These are phyloP conservation scores for Globisporangium acanthophoron DNA, from an alignment of 352 stramenopile genomes.

Conservation along the genomic window DNA sequence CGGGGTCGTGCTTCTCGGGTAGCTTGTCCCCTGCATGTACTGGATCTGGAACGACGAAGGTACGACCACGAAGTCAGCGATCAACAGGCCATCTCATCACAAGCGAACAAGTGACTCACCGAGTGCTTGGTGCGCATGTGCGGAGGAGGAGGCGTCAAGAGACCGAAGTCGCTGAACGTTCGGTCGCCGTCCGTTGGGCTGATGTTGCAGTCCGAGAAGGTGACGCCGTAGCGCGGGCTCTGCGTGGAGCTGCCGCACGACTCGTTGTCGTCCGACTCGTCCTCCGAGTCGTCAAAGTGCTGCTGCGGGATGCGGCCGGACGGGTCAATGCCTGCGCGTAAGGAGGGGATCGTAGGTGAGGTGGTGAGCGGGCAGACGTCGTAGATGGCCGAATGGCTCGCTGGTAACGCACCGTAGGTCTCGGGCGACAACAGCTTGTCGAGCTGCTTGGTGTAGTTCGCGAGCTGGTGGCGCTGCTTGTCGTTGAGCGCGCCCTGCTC, in stretches of 20 bases:
- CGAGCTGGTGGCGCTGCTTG: slow-evolving; percentile 57
- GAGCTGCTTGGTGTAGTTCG: slow-evolving; percentile 59
- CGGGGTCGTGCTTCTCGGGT: slow-evolving; percentile 3
- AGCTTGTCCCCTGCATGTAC: slow-evolving; percentile 10
- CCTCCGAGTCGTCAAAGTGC: slow-evolving; percentile 43
- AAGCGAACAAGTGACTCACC: slow-evolving; percentile 16
- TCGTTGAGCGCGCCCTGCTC: slow-evolving; percentile 51
- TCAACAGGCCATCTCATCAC: neutral
- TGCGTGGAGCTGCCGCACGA: slow-evolving; percentile 26
- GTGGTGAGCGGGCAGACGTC: neutral
- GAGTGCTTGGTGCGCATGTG: slow-evolving; percentile 44
- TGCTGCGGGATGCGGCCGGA: slow-evolving; percentile 43
- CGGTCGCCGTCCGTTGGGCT: slow-evolving; percentile 39
- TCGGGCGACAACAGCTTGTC: slow-evolving; percentile 58
- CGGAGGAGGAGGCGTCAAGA: slow-evolving; percentile 20
- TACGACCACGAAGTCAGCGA: neutral
- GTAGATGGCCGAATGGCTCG: neutral
- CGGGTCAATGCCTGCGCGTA: slow-evolving; percentile 35
- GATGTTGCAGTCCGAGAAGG: slow-evolving; percentile 54
- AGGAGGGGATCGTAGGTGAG: neutral
- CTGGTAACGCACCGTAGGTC: slow-evolving; percentile 32
- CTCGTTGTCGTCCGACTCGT: slow-evolving; percentile 48
- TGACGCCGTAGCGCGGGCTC: slow-evolving; percentile 39
- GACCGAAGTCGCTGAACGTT: slow-evolving; percentile 39
- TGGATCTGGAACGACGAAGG: neutral